Conservation (phyloP, 345 rosid species). For the Camelina neglecta region DNA sequence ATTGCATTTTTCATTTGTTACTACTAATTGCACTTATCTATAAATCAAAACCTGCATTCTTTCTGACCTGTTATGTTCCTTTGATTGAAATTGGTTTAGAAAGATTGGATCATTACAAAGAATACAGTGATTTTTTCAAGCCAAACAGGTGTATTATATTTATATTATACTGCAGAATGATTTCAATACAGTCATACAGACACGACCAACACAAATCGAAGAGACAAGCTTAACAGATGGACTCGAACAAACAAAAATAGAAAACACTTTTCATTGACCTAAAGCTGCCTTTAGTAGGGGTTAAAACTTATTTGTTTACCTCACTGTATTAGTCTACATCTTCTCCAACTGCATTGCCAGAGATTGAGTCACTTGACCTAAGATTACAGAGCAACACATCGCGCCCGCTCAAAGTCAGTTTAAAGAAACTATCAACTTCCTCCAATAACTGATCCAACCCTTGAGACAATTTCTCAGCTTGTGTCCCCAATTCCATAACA, state of each 20-base stretch:
- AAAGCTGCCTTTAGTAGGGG: slow-evolving; percentile 13
- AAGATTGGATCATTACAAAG: slow-evolving; percentile 25
- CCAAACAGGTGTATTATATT: slow-evolving; percentile 29
- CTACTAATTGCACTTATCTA: slow-evolving; percentile 33
- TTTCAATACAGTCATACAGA: slow-evolving; percentile 31
- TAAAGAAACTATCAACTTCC: slow-evolving; percentile 81
- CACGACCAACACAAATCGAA: slow-evolving; percentile 33
- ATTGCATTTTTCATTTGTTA: slow-evolving; percentile 36
- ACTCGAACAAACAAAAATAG: slow-evolving; percentile 30
- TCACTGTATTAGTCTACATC: slow-evolving; percentile 40
- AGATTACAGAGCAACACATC: slow-evolving; percentile 87
- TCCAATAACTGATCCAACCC: slow-evolving; percentile 72
- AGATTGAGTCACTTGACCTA: slow-evolving; percentile 50
- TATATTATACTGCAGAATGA: slow-evolving; percentile 20
- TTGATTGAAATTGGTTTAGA: neutral
- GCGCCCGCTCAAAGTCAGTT: slow-evolving; percentile 72
- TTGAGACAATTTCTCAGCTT: slow-evolving; percentile 60
- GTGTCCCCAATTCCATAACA: slow-evolving; percentile 49
- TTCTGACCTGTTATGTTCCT: slow-evolving; percentile 1
- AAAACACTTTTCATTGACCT: slow-evolving; percentile 24
- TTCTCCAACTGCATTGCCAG: slow-evolving; percentile 44
- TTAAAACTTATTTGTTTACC: slow-evolving; percentile 24
- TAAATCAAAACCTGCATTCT: neutral
- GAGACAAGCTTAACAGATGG: slow-evolving; percentile 37
- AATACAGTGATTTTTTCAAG: slow-evolving; percentile 7